Conservation (phyloP, 2,329 filamentous ascomycete species). For the Talaromyces sp. region DNA sequence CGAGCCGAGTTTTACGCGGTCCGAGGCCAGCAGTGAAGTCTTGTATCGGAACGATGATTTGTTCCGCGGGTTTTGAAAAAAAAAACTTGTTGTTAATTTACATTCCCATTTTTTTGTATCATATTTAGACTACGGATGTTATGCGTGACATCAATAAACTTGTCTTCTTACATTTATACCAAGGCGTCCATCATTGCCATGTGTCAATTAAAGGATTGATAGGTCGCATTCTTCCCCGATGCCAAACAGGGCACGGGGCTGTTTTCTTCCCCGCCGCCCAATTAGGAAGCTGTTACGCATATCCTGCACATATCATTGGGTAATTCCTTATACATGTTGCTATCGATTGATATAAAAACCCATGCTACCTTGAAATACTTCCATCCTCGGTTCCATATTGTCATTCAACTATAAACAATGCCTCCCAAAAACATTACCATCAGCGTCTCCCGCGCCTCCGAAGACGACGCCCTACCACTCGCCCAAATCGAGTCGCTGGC, state of each 20-base stretch:
- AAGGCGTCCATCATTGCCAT: too few relatives aligned
- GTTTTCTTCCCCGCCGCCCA: not conserved
- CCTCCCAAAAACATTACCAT: not conserved
- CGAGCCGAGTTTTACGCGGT: slow-evolving; percentile 28
- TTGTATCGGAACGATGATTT: slow-evolving; percentile 39
- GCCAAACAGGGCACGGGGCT: not conserved
- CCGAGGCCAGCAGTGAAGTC: slow-evolving; percentile 32
- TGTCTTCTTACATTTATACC: too few relatives aligned
- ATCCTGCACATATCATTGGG: not conserved
- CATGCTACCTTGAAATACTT: too few relatives aligned
- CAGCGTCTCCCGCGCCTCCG: slow-evolving; percentile 1
- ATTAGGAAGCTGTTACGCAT: not conserved
- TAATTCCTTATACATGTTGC: not conserved
- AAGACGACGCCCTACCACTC: slow-evolving; percentile 1
- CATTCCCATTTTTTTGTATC: slow-evolving; percentile 2
- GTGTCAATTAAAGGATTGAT: too few relatives aligned
- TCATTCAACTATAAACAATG: not conserved
- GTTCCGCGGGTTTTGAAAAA: slow-evolving; percentile 44
- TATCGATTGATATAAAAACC: not conserved
- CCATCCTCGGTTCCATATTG: too few relatives aligned
- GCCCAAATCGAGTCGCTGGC: slow-evolving; percentile 3
- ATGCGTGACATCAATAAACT: not conserved
- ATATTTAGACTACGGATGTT: not conserved
- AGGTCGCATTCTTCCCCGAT: not conserved
- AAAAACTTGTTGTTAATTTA: slow-evolving; percentile 9